A percentile compares a stretch with the other conserved stretches of the same genome.
These are phyloP conservation scores for Platanthera guangdongensis DNA, from an alignment of 106 monocot genomes.

Conservation along the genomic window DNA sequence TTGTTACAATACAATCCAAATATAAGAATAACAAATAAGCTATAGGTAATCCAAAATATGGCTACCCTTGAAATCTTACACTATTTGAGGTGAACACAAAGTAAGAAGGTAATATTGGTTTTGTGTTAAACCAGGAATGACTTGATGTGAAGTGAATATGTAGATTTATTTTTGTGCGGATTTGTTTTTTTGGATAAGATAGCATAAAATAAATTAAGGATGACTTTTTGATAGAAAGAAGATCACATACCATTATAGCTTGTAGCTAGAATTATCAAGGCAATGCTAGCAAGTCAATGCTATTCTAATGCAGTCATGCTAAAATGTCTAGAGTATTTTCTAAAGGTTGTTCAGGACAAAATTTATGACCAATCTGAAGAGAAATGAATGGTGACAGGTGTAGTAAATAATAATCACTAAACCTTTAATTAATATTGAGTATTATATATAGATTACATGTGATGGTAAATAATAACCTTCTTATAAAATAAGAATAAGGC, in stretches of 20 bases:
- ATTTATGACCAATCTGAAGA: neutral
- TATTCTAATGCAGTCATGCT: neutral
- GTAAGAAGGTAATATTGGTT: neutral
- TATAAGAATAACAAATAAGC: too few species aligned
- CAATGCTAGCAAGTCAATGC: neutral
- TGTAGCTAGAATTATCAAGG: neutral
- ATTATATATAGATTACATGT: too few species aligned
- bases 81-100: neutral
- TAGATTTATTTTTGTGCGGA: neutral
- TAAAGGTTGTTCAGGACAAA: neutral
- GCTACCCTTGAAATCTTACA: neutral
- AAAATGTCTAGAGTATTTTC: neutral
- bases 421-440: too few species aligned
- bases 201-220: neutral
- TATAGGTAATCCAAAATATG: neutral
- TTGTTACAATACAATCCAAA: too few species aligned
- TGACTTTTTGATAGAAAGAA: neutral
- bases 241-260: neutral
- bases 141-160: neutral
- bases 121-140: neutral
- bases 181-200: neutral
- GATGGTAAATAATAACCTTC: too few species aligned
- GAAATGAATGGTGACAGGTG: neutral
- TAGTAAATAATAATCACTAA: too few species aligned
- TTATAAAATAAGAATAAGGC: too few species aligned